A percentile compares a stretch with the other conserved stretches of the same genome.
These are phyloP conservation scores for Hysterium pulicare DNA, from an alignment of 2,329 filamentous ascomycete genomes.

Conservation along the genomic window DNA sequence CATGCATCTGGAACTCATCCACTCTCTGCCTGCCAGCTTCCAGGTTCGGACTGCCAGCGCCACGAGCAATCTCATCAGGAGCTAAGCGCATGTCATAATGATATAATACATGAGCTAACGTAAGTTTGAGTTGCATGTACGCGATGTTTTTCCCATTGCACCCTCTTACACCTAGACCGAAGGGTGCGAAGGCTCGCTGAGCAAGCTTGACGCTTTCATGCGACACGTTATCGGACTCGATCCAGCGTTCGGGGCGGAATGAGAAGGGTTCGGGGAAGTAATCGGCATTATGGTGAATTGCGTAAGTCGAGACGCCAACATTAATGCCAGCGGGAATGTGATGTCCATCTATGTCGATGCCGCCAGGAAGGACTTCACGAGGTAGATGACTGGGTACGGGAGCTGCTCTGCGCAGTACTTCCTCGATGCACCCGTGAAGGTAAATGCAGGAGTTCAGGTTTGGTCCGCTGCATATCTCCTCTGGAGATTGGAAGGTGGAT, in stretches of 20 bases:
- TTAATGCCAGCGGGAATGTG: conserved; percentile 10
- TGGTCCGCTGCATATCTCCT: conserved; percentile 19
- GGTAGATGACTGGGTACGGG: conserved; percentile 25
- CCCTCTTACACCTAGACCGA: conserved; percentile 59
- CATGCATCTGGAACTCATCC: conserved; percentile 63
- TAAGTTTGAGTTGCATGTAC: conserved; percentile 61
- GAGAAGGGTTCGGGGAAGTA: conserved; percentile 13
- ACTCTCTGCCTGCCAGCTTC: conserved; percentile 18
- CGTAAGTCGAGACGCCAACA: conserved; percentile 10
- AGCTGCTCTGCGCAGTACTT: conserved; percentile 26
- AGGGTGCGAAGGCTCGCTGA: conserved; percentile 67
- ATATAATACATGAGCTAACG: conserved; percentile 57
- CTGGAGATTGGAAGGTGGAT: conserved; percentile 7
- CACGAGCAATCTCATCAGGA: conserved; percentile 11
- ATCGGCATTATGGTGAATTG: conserved; percentile 13
- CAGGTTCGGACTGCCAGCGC: conserved; percentile 14
- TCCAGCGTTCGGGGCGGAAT: conserved; percentile 13
- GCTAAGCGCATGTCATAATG: conserved; percentile 52
- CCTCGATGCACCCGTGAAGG: conserved; percentile 31
- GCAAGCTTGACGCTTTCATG: conserved; percentile 34
- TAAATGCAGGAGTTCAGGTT: conserved; percentile 22
- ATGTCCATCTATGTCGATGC: conserved; percentile 11
- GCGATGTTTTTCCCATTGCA: conserved; percentile 68
- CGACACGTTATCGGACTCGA: conserved; percentile 3
- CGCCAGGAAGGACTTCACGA: conserved; percentile 16